phyloP scores from a whole-genome alignment of 495 filamentous ascomycete genomes.

The Podospora bellae-mahoneyi region DNA sequence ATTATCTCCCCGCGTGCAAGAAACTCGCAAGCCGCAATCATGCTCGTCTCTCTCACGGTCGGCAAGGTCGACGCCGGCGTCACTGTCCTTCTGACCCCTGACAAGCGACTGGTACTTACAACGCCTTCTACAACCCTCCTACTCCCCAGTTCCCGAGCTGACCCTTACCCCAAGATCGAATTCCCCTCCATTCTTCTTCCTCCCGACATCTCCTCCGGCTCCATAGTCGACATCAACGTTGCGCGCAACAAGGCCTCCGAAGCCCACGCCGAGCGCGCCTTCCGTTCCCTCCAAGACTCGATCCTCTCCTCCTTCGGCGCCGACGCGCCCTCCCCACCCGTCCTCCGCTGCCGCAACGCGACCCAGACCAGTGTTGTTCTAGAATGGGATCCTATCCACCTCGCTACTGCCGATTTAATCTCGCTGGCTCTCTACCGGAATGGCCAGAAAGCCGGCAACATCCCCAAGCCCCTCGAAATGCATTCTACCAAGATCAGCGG shows the following conservation, averaged over 20 bases:
- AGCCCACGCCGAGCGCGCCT: conserved; percentile 63
- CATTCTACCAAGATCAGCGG: conserved; percentile 94
- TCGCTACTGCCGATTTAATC: conserved; percentile 87
- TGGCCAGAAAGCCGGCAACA: conserved; percentile 89
- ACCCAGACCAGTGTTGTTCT: conserved; percentile 96
- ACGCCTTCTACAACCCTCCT: neutral
- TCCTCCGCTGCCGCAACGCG: conserved; percentile 88
- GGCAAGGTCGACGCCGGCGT: conserved; percentile 99
- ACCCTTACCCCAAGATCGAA: conserved; percentile 66
- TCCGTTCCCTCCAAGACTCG: conserved; percentile 77
- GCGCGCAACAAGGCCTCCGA: conserved; percentile 81
- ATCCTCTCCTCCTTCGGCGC: conserved; percentile 86
- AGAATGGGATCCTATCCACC: conserved; percentile 93
- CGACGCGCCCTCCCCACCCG: conserved; percentile 69
- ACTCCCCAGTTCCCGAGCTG: conserved; percentile 9
- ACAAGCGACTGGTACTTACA: conserved; percentile 79
- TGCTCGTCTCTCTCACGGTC: conserved; percentile 97
- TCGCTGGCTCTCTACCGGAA: conserved; percentile 90
- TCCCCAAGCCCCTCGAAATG: conserved; percentile 79
- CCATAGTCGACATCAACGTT: conserved; percentile 97
- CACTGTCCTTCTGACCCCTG: conserved; percentile 91
- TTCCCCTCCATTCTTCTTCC: conserved; percentile 97
- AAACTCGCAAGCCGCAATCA: conserved; percentile 37
- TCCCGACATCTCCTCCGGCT: conserved; percentile 87
- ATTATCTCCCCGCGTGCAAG: neutral